Evolutionary conservation across 192 early-diverging fungal species (phyloP).

Genomic region (Anaeromyces robustus): DNA sequence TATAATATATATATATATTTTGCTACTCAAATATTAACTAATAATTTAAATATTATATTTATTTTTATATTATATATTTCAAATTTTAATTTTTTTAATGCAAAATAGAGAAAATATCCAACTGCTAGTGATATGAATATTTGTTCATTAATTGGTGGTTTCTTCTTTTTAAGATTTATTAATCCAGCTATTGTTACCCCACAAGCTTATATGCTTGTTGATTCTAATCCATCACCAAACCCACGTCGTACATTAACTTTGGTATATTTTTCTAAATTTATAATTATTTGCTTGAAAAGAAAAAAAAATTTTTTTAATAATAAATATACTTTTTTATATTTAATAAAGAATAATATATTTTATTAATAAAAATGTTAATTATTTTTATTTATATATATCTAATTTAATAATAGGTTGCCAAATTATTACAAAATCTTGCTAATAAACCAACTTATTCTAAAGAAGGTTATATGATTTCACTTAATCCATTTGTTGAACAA

Average conservation of each 20-base stretch:
- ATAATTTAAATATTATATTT: too few relatives aligned
- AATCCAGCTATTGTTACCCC: conserved; percentile 97
- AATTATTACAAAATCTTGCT: conserved; percentile 86
- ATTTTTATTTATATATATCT: too few relatives aligned
- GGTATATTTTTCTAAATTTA: conserved; percentile 26
- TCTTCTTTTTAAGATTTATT: conserved; percentile 91
- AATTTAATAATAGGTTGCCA: conserved; percentile 74
- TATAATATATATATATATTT: too few relatives aligned
- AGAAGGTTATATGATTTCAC: conserved; percentile 77
- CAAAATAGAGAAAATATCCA: conserved; percentile 60
- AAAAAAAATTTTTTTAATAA: too few relatives aligned
- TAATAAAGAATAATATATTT: too few relatives aligned
- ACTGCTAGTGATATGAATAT: conserved; percentile 74
- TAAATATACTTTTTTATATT: too few relatives aligned
- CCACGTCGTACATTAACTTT: conserved; percentile 79
- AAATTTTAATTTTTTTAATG: neutral
- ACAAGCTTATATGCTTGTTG: conserved; percentile 84
- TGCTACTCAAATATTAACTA: too few relatives aligned
- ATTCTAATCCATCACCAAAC: conserved; percentile 56
- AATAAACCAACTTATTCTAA: conserved; percentile 86
- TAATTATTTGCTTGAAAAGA: too few relatives aligned
- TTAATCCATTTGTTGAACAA: conserved; percentile 78
- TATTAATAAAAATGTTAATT: too few relatives aligned
- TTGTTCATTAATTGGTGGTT: conserved; percentile 90
- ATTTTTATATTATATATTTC: conserved; percentile 7